Conservation (phyloP, 208 protist species). For the Balamuthia mandrillaris region DNA sequence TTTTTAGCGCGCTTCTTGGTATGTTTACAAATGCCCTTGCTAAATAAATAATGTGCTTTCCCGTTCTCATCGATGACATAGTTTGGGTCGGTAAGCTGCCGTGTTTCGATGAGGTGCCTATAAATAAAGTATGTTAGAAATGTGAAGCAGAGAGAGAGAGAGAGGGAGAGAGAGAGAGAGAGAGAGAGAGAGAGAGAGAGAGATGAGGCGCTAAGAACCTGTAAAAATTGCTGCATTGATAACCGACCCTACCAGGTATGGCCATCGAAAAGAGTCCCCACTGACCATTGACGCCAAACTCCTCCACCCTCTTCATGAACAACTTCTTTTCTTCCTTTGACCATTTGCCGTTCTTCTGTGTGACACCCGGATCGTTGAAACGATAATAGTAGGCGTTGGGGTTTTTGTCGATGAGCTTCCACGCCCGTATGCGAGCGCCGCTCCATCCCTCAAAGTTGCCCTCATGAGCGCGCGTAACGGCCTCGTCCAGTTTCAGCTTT, state of each 20-base stretch:
- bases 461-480: constrained; percentile 15
- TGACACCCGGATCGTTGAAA: constrained; percentile 64
- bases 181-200: not conserved
- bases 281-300: constrained; percentile 62
- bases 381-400: constrained; percentile 72
- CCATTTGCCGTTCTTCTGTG: constrained; percentile 55
- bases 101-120: constrained; percentile 48
- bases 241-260: constrained; percentile 72
- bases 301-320: constrained; percentile 54
- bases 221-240: constrained; percentile 65
- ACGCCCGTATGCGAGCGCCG: constrained; percentile 51
- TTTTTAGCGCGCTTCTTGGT: constrained; percentile 8
- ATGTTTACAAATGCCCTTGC: constrained; percentile 31
- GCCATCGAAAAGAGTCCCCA: constrained; percentile 70
- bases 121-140: not conserved
- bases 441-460: constrained; percentile 52
- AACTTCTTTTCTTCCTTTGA: constrained; percentile 52
- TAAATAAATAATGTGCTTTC: constrained; percentile 51
- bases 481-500: constrained; percentile 41
- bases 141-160: not conserved
- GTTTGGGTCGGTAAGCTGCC: constrained; percentile 49
- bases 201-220: constrained; percentile 35
- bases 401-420: constrained; percentile 51
- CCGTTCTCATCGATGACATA: constrained; percentile 64
- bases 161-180: not conserved